phyloP scores from a whole-genome alignment of 306 rosid species.

The Castanea sativa region DNA sequence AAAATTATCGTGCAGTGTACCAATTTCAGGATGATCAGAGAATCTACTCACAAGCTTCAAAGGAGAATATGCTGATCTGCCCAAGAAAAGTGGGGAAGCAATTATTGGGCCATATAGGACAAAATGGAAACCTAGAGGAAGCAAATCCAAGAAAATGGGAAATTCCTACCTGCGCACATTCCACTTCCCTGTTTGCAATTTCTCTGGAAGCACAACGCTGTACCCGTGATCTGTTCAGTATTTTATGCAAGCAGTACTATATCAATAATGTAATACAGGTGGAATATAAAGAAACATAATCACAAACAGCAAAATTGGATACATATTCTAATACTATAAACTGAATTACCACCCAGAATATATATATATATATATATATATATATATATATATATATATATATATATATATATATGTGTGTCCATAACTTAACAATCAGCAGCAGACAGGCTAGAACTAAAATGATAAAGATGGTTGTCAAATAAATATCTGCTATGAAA shows the following conservation, averaged over 20 bases:
- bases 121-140: neutral
- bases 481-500: too few species aligned
- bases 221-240: conserved; percentile 79
- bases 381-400: too few species aligned
- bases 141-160: conserved; percentile 21
- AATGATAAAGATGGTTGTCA: too few species aligned
- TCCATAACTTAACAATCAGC: too few species aligned
- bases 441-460: too few species aligned
- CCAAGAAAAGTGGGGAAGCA: conserved; percentile 11
- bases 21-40: conserved; percentile 75
- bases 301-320: neutral
- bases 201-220: conserved; percentile 95
- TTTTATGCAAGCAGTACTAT: conserved; percentile 24
- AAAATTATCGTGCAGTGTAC: conserved; percentile 91
- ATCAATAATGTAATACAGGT: conserved; percentile 14
- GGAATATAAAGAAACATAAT: conserved; percentile 4
- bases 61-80: conserved; percentile 77
- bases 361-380: too few species aligned
- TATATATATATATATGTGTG: too few species aligned
- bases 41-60: conserved; percentile 77
- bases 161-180: conserved; percentile 74
- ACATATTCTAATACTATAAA: neutral
- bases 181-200: conserved; percentile 93
- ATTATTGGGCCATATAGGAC: neutral
- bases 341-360: neutral